phyloP scores from a whole-genome alignment of 345 rosid species.

The Euphorbia lathyris region DNA sequence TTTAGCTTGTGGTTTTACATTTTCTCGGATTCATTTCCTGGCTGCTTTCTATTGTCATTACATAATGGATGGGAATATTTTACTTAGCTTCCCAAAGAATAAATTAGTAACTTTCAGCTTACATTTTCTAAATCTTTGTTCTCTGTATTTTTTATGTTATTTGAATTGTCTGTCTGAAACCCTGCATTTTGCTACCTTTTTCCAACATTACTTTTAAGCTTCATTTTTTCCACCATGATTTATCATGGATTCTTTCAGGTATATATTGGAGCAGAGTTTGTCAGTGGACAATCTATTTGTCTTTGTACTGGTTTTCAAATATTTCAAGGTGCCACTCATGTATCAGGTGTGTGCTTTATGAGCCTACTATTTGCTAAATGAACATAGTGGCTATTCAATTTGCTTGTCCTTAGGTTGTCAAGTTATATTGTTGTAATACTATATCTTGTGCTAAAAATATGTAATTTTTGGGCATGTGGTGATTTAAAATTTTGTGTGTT shows the following conservation, averaged over 20 bases:
- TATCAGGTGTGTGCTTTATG: constrained; percentile 80
- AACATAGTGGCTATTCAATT: constrained; percentile 1
- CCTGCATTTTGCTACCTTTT: constrained; percentile 5
- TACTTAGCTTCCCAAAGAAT: no score
- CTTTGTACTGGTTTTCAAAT: constrained; percentile 87
- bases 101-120: not conserved
- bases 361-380: constrained; percentile 10
- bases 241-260: constrained; percentile 46
- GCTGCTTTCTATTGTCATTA: not conserved
- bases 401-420: constrained; percentile 8
- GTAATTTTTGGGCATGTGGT: constrained; percentile 10
- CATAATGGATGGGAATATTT: no score
- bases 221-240: constrained; percentile 8
- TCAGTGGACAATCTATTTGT: constrained; percentile 96
- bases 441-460: not conserved
- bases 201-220: not conserved
- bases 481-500: constrained; percentile 20
- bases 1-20: not conserved
- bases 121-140: not conserved
- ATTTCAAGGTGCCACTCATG: constrained; percentile 81
- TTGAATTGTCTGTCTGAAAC: constrained; percentile 1
- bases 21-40: not conserved
- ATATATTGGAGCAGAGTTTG: constrained; percentile 92
- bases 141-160: not conserved
- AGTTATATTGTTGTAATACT: not conserved